Evolutionary conservation across 345 rosid genomes (phyloP).

Genomic region (Murraya paniculata): DNA sequence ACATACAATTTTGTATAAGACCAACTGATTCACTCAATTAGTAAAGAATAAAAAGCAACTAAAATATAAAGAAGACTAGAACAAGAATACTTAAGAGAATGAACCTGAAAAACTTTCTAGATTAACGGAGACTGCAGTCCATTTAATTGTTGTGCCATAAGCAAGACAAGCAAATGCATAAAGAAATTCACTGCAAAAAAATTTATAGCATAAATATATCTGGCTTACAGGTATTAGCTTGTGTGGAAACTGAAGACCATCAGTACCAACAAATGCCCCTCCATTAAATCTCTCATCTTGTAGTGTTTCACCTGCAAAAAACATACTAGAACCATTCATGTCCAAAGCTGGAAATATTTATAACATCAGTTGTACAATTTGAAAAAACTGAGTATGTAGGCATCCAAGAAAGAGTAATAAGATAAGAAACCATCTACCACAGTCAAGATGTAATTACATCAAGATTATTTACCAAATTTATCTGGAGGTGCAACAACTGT

Average conservation of each 20-base stretch:
- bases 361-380: background rate
- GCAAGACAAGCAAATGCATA: conserved; percentile 9
- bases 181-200: conserved; percentile 13
- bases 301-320: conserved; percentile 74
- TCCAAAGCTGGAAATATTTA: background rate
- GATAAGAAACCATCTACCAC: conserved; percentile 1
- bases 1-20: background rate
- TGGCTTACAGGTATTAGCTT: conserved; percentile 83
- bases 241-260: conserved; percentile 82
- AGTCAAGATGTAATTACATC: background rate
- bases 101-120: background rate
- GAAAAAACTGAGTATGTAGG: background rate
- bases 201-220: background rate
- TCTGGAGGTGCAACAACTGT: conserved; percentile 98
- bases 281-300: conserved; percentile 85
- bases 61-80: background rate
- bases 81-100: background rate
- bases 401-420: background rate
- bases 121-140: background rate
- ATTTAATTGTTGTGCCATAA: background rate
- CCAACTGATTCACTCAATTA: too few relatives aligned
- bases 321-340: background rate
- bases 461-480: conserved; percentile 71
- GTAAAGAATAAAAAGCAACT: background rate
- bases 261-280: conserved; percentile 73